Evolutionary conservation across 73 alveolate genomes (phyloP), one percentile per base, ranked within the genome.

Genomic region (Paramecium bursaria): DNA sequence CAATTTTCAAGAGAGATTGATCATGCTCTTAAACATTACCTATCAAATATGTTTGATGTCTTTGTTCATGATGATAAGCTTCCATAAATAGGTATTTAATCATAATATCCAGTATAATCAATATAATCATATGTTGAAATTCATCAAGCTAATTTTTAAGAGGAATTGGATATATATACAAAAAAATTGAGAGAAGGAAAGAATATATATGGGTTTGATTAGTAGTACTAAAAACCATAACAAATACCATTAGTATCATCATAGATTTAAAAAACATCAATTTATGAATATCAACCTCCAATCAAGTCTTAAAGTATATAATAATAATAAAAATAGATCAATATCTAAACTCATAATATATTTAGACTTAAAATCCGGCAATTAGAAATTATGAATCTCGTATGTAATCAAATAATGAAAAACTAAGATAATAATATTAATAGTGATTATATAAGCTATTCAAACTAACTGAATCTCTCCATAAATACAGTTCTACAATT

Each of bases 11-110:
- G 2, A 30, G 76, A 57, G 6, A 26, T 57, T 57, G 76, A 57
- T 7, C 27, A 57, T 57, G 76, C 76, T 1, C 33, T 57, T 10
- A 57, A 57, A 9, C 76, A 57, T 57, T 57, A 57, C 14, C 33
- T 57, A 31, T 48, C 27, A 25, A 57, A 57, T 29, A 57, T 57
- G 76, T 57, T 57, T 57, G 76, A 57, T 1, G 35, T 57, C 6
- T 57, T 2, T 31, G 33, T 57, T 13, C 76, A 57, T 57, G 51
- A 57, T n/a, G 76, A 57, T 57, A 57, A 57, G 33, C 33, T 57
- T 3, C 29, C 27, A 57, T 30, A 57, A 57, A 57, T 57, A 6
- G 17, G 76, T 57, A 5, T 23, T 26, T 29, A 9, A 23, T 30
- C 3, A 19, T n/a, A 3, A 1, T 2, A 10, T 2, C 0, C 33